These are phyloP conservation scores for Anastatica hierochuntica DNA, from an alignment of 345 rosid species.

Conservation along the genomic window DNA sequence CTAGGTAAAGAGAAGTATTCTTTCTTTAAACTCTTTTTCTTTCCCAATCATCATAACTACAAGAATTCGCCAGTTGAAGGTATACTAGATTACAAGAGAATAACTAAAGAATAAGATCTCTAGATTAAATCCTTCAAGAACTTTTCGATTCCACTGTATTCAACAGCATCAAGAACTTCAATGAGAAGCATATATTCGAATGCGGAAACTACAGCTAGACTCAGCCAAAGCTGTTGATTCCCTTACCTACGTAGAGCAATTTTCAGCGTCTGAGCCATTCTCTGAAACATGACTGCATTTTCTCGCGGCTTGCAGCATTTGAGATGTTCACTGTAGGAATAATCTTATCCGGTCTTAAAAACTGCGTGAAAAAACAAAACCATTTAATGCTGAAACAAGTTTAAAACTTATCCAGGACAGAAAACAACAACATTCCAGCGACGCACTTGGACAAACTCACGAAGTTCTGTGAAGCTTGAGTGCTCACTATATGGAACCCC, in stretches of 20 bases:
- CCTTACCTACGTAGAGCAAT: neutral
- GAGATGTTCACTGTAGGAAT: constrained; percentile 66
- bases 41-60: no score
- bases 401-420: neutral
- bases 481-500: constrained; percentile 87
- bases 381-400: neutral
- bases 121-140: no score
- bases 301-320: constrained; percentile 52
- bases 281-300: constrained; percentile 59
- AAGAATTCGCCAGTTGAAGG: no score
- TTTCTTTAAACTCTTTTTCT: no score
- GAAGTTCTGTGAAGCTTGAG: constrained; percentile 67
- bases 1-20: no score
- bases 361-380: constrained; percentile 28
- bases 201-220: neutral
- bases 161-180: no score
- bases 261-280: constrained; percentile 49
- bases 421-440: neutral
- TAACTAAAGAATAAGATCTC: no score
- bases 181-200: no score
- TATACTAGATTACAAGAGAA: no score
- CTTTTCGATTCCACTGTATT: no score
- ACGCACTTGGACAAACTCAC: constrained; percentile 63
- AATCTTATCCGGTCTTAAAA: constrained; percentile 59
- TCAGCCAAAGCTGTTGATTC: neutral